Base-by-base conservation (phyloP, 371 early-diverging fungal genomes). In the Mortierella sp. region DNA sequence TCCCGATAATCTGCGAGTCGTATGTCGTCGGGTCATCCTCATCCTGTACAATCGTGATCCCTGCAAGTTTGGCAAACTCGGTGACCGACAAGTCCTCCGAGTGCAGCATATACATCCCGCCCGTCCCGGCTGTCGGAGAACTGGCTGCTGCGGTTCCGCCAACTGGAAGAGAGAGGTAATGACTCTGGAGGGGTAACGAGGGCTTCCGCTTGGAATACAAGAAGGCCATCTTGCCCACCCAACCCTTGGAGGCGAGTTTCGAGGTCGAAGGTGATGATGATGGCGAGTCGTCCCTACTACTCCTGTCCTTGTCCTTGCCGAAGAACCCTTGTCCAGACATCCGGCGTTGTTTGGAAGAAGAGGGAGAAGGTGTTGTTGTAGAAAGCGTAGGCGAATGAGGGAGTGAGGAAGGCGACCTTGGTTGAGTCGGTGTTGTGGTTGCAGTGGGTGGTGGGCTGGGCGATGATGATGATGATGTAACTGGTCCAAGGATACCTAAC, bases 21-120 rank as follows among this genome's bases (percentile, higher is more conserved):
- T 29, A 70, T 11, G 76, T 41, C 4, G 68, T 46, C 6, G 71
- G 49, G 38, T 79, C 78, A 14, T 72, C 82, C 44, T 73, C 80
- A 12, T 86, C 87, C 2, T 79, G 79, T 41, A 86, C 16, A 41
- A 86, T 86, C 8, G 87, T 86, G 63, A 86, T 86, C 7, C 87
- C 87, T 44, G 87, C 87, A 6, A 86, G 71, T 29, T 80, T 82
- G 3, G 87, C 87, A 75, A 86, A 86, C 74, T 86, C 87, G 38
- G 77, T 73, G 10, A 80, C 76, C 1, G 87, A 86, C 56, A 86
- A 55, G 38, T 86, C 87, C 27, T 82, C 87, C 4, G 87, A 86
- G 43, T 81, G 82, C 63, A 82, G 46, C 72, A 60, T 76, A 24
- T 81, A 76, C 70, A 74, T 70, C 32, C 74, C 51, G 5, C 74